phyloP scores from a whole-genome alignment of 108 stramenopile genomes.

The Nitzschia inconspicua region DNA sequence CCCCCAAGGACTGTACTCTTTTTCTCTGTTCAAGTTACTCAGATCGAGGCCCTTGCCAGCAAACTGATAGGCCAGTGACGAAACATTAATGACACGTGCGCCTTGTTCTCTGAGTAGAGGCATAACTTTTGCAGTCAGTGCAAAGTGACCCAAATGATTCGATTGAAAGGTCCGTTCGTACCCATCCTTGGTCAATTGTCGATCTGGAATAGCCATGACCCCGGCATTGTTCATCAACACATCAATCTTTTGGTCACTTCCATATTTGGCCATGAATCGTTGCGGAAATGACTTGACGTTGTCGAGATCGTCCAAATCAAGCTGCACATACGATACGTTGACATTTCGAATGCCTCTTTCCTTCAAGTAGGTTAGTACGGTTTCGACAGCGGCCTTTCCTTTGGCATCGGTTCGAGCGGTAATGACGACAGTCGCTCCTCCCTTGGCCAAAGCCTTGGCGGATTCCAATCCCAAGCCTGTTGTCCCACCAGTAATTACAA shows the following conservation, averaged over 20 bases:
- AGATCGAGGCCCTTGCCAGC: constrained; percentile 35
- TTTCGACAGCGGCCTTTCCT: constrained; percentile 27
- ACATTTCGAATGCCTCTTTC: neutral
- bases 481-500: constrained; percentile 89
- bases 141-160: constrained; percentile 81
- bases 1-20: constrained; percentile 34
- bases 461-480: constrained; percentile 86
- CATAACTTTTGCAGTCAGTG: constrained; percentile 47
- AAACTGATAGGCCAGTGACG: constrained; percentile 41
- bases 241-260: neutral
- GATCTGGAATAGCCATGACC: constrained; percentile 63
- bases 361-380: neutral
- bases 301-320: neutral
- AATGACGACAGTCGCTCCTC: constrained; percentile 91
- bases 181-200: constrained; percentile 60
- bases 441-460: constrained; percentile 75
- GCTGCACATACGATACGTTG: neutral
- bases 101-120: constrained; percentile 39
- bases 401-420: constrained; percentile 86
- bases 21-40: constrained; percentile 53
- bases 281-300: constrained; percentile 6
- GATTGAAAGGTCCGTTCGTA: constrained; percentile 67
- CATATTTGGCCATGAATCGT: neutral
- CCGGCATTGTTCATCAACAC: constrained; percentile 10
- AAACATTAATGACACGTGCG: constrained; percentile 62